Evolutionary conservation across 1,284 basidiomycete genomes (phyloP), one percentile per base, ranked within the genome.

Genomic region (Moesziomyces aphidis): DNA sequence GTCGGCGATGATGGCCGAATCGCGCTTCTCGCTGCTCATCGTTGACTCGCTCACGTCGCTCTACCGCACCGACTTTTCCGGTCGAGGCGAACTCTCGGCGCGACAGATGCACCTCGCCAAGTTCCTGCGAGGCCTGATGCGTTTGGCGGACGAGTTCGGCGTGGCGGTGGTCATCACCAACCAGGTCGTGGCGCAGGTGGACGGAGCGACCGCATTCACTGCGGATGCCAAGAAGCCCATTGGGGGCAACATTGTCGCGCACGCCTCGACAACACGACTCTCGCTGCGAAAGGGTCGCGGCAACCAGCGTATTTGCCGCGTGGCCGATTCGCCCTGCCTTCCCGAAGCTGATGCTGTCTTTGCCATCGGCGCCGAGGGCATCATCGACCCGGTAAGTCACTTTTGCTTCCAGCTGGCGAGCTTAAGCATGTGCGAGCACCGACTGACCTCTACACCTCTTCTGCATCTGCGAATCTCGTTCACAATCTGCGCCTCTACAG

Each of bases 181-280:
- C 85, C 97, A 99, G 86, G 97, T 99, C 66, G 97, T 99, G 88
- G 97, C 97, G 19, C 95, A 92, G 75, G 96, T 97, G 1, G 97
- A 99, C 61, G 80, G 78, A 36, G 80, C 77, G 13, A 67, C 64
- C 17, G 73, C 73, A 2, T 76, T 76, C 52, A 61, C 72, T 1
- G 94, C 94, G 74, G 81, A 77, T 93, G 85, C 86, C 6, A 97
- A 97, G 89, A 99, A 98, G 86, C 96, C 96, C 5, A 97, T 99
- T 44, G 84, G 84, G 21, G 84, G 84, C 17, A 85, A 85, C 67
- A 85, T 85, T 58, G 83, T 85, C 11, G 84, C 84, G 15, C 84
- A 85, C 68, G 83, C 83, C 17, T 83, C 81, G 17, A 85, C 83
- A 0, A 85, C 84, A 17, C 70, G 84, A 39, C 85, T 99, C 31